A percentile compares a stretch with the other conserved stretches of the same genome.
These are phyloP conservation scores for Hyaloperonospora arabidopsidis DNA, from an alignment of 352 stramenopile species.

Conservation along the genomic window DNA sequence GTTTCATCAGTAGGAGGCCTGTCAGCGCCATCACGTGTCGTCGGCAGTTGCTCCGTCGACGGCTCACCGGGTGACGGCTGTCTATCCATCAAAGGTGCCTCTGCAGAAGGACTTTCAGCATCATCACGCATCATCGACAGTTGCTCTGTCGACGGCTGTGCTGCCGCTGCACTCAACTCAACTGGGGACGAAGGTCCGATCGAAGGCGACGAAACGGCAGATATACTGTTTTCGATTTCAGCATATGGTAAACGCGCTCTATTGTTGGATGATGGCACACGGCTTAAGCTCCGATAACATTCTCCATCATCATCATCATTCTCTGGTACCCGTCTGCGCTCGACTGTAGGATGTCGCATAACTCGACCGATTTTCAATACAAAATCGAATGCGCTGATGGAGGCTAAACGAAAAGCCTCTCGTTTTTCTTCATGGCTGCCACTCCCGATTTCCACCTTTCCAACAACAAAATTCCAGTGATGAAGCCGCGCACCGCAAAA, in stretches of 20 bases:
- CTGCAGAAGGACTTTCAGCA: neutral
- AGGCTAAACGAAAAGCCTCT: slow-evolving; percentile 40
- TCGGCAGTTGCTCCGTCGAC: too few relatives aligned
- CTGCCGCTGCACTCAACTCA: neutral
- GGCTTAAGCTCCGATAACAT: slow-evolving; percentile 11
- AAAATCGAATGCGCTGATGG: slow-evolving; percentile 36
- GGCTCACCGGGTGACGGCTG: too few relatives aligned
- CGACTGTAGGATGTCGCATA: slow-evolving; percentile 9
- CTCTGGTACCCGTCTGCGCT: slow-evolving; percentile 3
- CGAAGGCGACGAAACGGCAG: neutral
- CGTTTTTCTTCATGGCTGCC: slow-evolving; percentile 49
- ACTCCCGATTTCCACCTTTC: slow-evolving; percentile 62
- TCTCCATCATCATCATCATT: slow-evolving; percentile 4
- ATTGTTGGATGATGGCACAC: slow-evolving; percentile 7
- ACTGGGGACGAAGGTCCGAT: neutral
- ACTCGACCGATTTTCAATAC: slow-evolving; percentile 20
- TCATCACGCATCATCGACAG: too few relatives aligned
- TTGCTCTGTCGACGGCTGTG: neutral
- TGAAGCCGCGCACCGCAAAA: slow-evolving; percentile 39
- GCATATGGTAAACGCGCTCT: slow-evolving; percentile 1
- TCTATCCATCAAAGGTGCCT: too few relatives aligned
- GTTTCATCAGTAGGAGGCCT: neutral
- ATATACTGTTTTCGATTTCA: slow-evolving; percentile 4
- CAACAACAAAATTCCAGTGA: slow-evolving; percentile 58
- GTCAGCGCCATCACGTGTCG: too few relatives aligned